Percentiles rank a stretch among this genome's conserved stretches.
These are phyloP conservation scores for Colletotrichum sansevieriae DNA, from an alignment of 2,329 filamentous ascomycete species.

Conservation along the genomic window DNA sequence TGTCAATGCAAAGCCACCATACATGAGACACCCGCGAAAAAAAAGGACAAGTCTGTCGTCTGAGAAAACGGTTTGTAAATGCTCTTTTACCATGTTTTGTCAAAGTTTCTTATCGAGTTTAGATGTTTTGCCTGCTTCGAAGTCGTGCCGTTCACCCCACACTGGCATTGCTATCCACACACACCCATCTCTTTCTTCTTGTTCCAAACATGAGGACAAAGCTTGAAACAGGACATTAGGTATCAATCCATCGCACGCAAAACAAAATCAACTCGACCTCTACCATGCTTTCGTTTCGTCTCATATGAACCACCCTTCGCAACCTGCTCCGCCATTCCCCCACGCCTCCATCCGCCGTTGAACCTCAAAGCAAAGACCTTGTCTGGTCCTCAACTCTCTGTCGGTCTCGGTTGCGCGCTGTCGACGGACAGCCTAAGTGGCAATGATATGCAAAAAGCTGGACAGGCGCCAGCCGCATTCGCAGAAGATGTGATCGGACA, in stretches of 20 bases:
- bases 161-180: background rate
- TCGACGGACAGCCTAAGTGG: background rate
- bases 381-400: background rate
- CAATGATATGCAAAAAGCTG: constrained; percentile 23
- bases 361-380: constrained; percentile 12
- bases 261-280: constrained; percentile 27
- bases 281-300: constrained; percentile 39
- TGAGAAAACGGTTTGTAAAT: constrained; percentile 2
- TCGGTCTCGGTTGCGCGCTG: constrained; percentile 4
- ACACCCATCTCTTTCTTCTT: constrained; percentile 12
- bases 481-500: constrained; percentile 11
- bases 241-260: constrained; percentile 35
- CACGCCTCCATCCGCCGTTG: constrained; percentile 7
- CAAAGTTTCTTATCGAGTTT: constrained; percentile 18
- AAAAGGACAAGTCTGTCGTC: background rate
- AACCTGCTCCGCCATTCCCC: constrained; percentile 14
- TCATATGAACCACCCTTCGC: constrained; percentile 28
- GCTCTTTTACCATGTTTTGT: constrained; percentile 35
- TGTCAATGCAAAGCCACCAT: constrained; percentile 23
- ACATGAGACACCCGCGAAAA: constrained; percentile 6
- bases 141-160: constrained; percentile 1
- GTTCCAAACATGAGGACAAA: constrained; percentile 32
- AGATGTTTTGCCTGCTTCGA: constrained; percentile 22
- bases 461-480: constrained; percentile 9
- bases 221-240: constrained; percentile 37